Base-by-base conservation (phyloP, 768 basidiomycete species). In the Termitomyces sp. region DNA sequence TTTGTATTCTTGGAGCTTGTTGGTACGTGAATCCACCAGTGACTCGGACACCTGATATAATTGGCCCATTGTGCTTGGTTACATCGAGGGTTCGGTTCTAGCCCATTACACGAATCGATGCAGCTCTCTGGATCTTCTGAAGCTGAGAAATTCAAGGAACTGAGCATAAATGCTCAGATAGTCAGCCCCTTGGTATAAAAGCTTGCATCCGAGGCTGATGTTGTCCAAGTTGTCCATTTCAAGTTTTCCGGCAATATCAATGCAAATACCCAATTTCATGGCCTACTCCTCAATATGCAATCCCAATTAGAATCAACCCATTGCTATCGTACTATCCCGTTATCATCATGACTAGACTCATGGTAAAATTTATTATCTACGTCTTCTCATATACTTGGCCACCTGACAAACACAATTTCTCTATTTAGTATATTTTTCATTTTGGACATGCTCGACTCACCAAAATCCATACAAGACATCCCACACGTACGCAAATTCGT, bases 11-110 rank as follows among this genome's bases (percentile, higher is more conserved):
- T 7, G 65, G 65, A 3, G 63, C 57, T 9, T n/a, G 64, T 61
- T 33, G 62, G 62, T 60, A 52, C 6, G 36, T 40, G 26, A 26
- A 12, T 13, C 30, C 30, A 20, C 13, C 14, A 7, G 14, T 18
- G 6, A 33, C 14, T 24, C 8, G 18, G 18, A n/a, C n/a, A 20
- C 27, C 3, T 3, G 14, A n/a, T 7, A 18, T 53, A 18, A 26
- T 6, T 18, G 2, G 12, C n/a, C 33, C 3, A 48, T 45, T 9
- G 6, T n/a, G 32, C n/a, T 40, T 79, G 81, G 81, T 20, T 83
- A 81, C 66, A 74, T 83, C 55, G 82, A 81, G 4, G 79, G 80
- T 44, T 64, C 78, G 5, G 72, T 81, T 33, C 72, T 83, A 24
- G 50, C 67, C n/a, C 76, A 71, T n/a, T 71, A 83, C 46, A 68